A percentile compares a stretch with the other conserved stretches of the same genome.
phyloP scores from a whole-genome alignment of 441 rosid genomes.

The Hypseocharis bilobata region DNA sequence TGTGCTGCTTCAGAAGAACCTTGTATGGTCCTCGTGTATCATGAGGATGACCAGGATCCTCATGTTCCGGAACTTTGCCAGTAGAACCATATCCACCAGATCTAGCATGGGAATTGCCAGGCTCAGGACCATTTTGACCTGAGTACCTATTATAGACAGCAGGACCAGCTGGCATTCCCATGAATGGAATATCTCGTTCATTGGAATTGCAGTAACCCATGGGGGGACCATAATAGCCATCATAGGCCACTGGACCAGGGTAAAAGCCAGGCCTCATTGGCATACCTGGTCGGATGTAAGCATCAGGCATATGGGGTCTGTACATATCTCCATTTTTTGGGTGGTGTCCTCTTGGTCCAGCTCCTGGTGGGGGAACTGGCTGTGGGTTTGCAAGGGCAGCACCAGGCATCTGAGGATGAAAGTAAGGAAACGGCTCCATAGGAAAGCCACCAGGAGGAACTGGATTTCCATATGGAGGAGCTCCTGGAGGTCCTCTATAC shows the following conservation, averaged over 20 bases:
- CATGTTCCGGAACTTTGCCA: conserved; percentile 41
- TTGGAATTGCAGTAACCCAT: conserved; percentile 57
- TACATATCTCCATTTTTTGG: conserved; percentile 62
- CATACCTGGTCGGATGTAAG: conserved; percentile 68
- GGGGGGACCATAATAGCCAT: conserved; percentile 78
- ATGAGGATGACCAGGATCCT: conserved; percentile 47
- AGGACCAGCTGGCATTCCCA: conserved; percentile 67
- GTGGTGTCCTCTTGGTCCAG: conserved; percentile 68
- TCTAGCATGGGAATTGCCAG: conserved; percentile 40
- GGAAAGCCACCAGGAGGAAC: conserved; percentile 72
- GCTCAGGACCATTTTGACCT: conserved; percentile 48
- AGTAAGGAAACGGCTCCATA: conserved; percentile 77
- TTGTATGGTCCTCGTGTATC: conserved; percentile 52
- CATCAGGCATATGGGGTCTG: conserved; percentile 72
- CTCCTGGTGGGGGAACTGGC: conserved; percentile 48
- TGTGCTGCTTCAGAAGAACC: conserved; percentile 71
- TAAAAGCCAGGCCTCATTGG: conserved; percentile 84
- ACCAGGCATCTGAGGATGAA: conserved; percentile 62
- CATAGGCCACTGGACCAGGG: conserved; percentile 65
- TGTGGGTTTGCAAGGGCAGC: conserved; percentile 44
- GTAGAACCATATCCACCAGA: conserved; percentile 51
- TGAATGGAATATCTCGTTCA: conserved; percentile 66
- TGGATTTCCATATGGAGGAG: conserved; percentile 65
- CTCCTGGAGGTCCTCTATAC: conserved; percentile 77
- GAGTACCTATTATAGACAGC: conserved; percentile 46